Evolutionary conservation across 768 basidiomycete genomes (phyloP), one percentile per base, ranked within the genome.

Genomic region (Termitomyces sp.): DNA sequence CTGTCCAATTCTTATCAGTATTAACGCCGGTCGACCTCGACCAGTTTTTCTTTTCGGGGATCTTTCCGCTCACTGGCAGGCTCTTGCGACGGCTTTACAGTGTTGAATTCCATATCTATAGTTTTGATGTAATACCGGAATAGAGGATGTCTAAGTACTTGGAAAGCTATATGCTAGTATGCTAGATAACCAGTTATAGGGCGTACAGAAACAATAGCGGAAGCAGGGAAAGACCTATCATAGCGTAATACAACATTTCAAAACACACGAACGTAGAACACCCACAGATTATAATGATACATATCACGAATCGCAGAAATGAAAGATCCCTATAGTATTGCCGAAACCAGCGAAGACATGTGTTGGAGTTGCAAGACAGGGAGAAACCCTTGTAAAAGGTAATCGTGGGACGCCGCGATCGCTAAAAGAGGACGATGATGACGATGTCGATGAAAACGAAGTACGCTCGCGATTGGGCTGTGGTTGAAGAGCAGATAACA

Each of bases 381-480:
- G 80, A 3, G 83, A 80, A 10, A 89, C 84, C 20, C 87, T 78
- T n/a, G 89, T 91, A 66, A 91, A 91, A n/a, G 89, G 88, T 58
- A 91, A 72, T 47, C 85, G 78, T 49, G 88, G 82, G 40, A 79
- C 63, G 20, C 58, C 63, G 20, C 58, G 42, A 39, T 70, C 69
- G 33, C 58, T 36, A 29, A 35, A 50, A 44, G 15, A 61, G 22
- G 65, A 62, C 11, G 64, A 57, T 36, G 56, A 54, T 35, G 57
- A 53, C 31, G 60, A 58, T 16, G 63, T 62, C 31, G 67, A 61
- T 20, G 57, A 52, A 10, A 64, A 52, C 15, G 65, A 64, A 38
- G 65, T 59, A 29, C 59, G 56, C 15, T 63, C 57, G 39, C 40
- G 39, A 51, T 60, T 45, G 18, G 63, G 31, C 51, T 58, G 59